Evolutionary conservation across 1,139 yeast genomes (phyloP), one percentile per base, ranked within the genome.

Genomic region (Torulaspora pretoriensis): DNA sequence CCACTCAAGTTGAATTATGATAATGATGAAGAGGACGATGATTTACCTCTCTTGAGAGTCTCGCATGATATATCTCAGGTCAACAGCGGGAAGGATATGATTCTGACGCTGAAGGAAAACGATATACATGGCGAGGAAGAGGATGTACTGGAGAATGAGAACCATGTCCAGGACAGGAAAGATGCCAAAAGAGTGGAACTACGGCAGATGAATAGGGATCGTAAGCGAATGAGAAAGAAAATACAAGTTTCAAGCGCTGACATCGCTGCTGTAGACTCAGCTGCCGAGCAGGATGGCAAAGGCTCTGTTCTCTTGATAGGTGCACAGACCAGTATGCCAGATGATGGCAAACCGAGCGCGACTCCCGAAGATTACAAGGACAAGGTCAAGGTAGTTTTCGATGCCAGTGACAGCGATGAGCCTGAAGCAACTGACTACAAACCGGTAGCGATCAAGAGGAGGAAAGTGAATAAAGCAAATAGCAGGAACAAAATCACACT

Each of bases 31-130:
- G 62, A 59, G 5, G 58, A 57, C 24, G 74, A 69, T 48, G 71
- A 68, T 16, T 27, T 47, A 28, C 53, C 54, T 9, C 31, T 24
- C 1, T 7, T 52, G 35, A 45, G 46, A 31, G 42, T 54, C 4
- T 41, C 55, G 5, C 60, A 55, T 25, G 45, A 51, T 16, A 29
- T 59, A 3, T 25, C 38, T 1, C 43, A 52, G 1, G n/a, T 58
- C 1, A 35, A 25, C 6, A 23, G 50, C 35, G 57, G 52, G 10
- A 52, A 54, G 9, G 78, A 76, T 16, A 77, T 78, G 0, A 70
- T 85, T 1, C 67, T 88, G 43, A 85, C 92, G 0, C 67, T 87
- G 37, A 77, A 81, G 45, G 96, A 88, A 50, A 61, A 69, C 1
- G 69, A 70, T 5, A 65, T 85, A 2, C 54, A 77, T 22, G 80